phyloP scores from a whole-genome alignment of 2,329 filamentous ascomycete genomes.

The Phialophora verrucosa region DNA sequence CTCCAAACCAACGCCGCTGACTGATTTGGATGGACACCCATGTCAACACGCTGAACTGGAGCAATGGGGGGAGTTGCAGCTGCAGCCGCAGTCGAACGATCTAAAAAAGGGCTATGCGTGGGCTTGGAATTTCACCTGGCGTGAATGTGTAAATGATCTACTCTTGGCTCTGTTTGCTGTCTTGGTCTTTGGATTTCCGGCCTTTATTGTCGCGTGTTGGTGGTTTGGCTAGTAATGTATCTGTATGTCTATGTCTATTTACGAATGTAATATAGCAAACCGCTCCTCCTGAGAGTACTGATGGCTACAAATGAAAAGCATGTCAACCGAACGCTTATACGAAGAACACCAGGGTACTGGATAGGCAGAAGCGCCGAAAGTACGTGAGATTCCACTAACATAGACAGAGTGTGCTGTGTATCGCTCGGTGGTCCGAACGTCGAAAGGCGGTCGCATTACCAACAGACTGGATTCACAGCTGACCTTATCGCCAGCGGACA shows the following conservation, averaged over 20 bases:
- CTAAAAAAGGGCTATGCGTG: background rate
- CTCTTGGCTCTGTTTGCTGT: background rate
- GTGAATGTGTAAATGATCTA: background rate
- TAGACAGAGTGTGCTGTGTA: too few species aligned
- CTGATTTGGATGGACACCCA: background rate
- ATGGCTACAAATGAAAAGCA: background rate
- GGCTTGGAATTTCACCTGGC: background rate
- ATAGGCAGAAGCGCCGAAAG: too few species aligned
- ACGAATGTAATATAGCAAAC: background rate
- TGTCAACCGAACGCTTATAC: too few species aligned
- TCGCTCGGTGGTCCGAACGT: too few species aligned
- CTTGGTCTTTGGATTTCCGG: background rate
- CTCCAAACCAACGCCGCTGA: background rate
- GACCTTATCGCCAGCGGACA: too few species aligned
- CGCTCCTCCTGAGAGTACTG: background rate
- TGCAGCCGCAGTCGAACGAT: background rate
- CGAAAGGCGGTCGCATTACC: too few species aligned
- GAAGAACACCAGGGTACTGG: too few species aligned
- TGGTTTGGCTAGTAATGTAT: background rate
- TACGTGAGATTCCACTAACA: too few species aligned
- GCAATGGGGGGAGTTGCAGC: background rate
- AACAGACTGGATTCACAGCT: too few species aligned
- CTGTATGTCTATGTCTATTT: background rate
- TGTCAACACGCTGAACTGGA: background rate
- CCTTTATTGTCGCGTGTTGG: background rate